phyloP scores from a whole-genome alignment of 495 filamentous ascomycete species.

The Viridothelium virens region DNA sequence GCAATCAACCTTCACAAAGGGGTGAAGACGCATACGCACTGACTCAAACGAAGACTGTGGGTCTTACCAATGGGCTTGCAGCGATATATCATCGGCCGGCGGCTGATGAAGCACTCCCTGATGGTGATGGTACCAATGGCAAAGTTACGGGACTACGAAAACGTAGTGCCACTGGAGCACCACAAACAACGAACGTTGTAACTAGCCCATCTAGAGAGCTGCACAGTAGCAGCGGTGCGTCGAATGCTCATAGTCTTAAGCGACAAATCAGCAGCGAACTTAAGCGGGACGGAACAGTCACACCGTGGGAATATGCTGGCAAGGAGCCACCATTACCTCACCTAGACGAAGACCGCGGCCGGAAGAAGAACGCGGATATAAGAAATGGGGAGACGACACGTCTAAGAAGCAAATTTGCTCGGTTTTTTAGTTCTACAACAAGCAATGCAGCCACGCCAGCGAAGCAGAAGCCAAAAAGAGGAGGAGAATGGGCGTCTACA shows the following conservation, averaged over 20 bases:
- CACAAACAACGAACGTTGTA: background rate
- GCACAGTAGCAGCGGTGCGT: background rate
- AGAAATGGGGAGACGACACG: background rate
- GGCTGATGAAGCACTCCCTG: background rate
- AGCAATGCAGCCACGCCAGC: background rate
- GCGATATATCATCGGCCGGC: background rate
- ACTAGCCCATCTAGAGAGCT: background rate
- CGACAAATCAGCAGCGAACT: conserved; percentile 1
- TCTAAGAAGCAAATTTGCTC: background rate
- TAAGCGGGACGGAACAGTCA: background rate
- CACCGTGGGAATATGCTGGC: background rate
- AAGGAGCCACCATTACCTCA: background rate
- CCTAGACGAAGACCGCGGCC: background rate
- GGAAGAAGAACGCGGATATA: background rate
- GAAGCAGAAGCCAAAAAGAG: background rate
- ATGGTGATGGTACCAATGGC: background rate
- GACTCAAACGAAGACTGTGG: background rate
- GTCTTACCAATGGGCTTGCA: background rate
- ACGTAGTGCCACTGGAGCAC: background rate
- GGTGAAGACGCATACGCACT: background rate
- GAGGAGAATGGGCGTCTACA: background rate
- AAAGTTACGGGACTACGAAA: conserved; percentile 3
- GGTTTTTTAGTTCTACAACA: background rate
- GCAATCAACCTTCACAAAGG: background rate
- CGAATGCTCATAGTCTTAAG: background rate